Percentiles rank a stretch among this genome's conserved stretches.
phyloP scores from a whole-genome alignment of 139 green algal genomes.

The Haematococcus lacustris region DNA sequence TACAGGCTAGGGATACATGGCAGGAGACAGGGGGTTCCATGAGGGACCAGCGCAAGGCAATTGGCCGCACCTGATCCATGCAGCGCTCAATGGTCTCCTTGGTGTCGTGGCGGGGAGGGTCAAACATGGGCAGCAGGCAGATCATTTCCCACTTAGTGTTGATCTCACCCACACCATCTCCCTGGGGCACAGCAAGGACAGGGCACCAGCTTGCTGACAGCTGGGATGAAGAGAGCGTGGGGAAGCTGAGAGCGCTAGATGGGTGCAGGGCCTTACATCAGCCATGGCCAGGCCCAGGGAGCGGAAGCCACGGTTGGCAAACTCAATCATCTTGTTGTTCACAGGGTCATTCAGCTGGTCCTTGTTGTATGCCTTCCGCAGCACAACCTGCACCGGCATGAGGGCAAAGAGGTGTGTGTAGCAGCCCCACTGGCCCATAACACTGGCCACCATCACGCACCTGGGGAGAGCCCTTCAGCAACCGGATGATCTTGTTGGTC shows the following conservation, averaged over 20 bases:
- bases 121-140: slow-evolving; percentile 68
- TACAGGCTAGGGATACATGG: too few relatives aligned
- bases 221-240: too few relatives aligned
- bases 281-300: slow-evolving; percentile 63
- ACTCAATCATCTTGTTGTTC: slow-evolving; percentile 70
- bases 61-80: slow-evolving; percentile 42
- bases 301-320: slow-evolving; percentile 66
- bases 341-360: slow-evolving; percentile 42
- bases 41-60: too few relatives aligned
- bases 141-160: slow-evolving; percentile 55
- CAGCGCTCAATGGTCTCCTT: slow-evolving; percentile 70
- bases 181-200: too few relatives aligned
- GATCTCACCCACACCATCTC: slow-evolving; percentile 27
- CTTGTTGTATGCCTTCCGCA: slow-evolving; percentile 50
- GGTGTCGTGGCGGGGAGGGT: slow-evolving; percentile 80
- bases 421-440: not conserved
- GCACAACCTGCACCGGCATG: slow-evolving; percentile 68
- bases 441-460: slow-evolving; percentile 11
- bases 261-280: too few relatives aligned
- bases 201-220: too few relatives aligned
- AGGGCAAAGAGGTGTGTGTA: not conserved
- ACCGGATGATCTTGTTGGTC: slow-evolving; percentile 41
- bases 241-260: too few relatives aligned
- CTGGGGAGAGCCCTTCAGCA: slow-evolving; percentile 78
- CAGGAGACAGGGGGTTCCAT: too few relatives aligned